These are phyloP conservation scores for Oryza punctata DNA, from an alignment of 176 grass and related monocot genomes.

Conservation along the genomic window DNA sequence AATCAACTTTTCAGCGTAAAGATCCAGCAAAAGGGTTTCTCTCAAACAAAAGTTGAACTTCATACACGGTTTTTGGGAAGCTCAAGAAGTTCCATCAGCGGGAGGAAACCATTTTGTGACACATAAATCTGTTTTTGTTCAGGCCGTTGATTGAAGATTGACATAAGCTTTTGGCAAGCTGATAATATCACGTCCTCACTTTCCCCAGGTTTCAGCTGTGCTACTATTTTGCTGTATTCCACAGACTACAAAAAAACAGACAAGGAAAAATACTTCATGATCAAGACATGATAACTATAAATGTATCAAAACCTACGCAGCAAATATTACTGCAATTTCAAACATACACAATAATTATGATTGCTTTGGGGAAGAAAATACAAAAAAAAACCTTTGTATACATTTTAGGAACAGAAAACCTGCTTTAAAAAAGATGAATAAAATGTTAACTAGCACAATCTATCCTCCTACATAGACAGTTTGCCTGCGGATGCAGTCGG, in stretches of 20 bases:
- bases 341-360: constrained; percentile 2
- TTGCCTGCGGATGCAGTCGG: not conserved
- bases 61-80: constrained; percentile 87
- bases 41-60: constrained; percentile 35
- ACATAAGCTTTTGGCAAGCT: constrained; percentile 83
- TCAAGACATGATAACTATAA: constrained; percentile 24
- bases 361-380: not conserved
- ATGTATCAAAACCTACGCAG: not conserved
- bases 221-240: constrained; percentile 98
- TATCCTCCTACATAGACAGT: not conserved
- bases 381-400: not conserved
- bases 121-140: constrained; percentile 92
- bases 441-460: not conserved
- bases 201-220: constrained; percentile 79
- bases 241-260: constrained; percentile 62
- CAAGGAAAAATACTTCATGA: constrained; percentile 8
- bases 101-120: constrained; percentile 90
- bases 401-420: not conserved
- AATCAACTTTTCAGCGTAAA: constrained; percentile 35
- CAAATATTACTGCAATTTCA: not conserved
- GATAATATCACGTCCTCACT: constrained; percentile 91
- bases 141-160: constrained; percentile 74
- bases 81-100: constrained; percentile 94
- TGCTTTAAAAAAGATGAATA: not conserved
- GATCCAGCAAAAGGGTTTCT: constrained; percentile 13